Evolutionary conservation across 1,139 yeast species (phyloP).

Genomic region (Lodderomyces parapsilosis): DNA sequence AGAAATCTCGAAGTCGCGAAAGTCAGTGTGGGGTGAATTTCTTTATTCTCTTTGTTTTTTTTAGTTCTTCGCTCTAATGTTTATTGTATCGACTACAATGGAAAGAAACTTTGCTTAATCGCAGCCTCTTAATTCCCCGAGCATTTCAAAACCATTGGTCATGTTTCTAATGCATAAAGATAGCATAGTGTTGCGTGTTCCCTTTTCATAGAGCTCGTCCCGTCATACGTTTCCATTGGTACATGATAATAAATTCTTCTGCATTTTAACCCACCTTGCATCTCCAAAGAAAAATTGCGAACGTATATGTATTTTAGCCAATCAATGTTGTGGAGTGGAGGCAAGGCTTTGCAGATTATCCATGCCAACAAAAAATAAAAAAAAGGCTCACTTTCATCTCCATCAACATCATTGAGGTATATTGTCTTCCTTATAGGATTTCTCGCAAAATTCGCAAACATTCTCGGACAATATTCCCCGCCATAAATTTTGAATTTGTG

Average conservation of each 20-base stretch:
- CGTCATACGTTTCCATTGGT: background rate
- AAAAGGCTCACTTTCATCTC: background rate
- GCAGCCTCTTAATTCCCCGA: background rate
- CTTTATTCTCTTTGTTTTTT: background rate
- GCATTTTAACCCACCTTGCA: background rate
- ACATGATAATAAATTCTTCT: no score
- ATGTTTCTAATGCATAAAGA: no score
- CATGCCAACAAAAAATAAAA: background rate
- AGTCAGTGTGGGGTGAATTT: background rate
- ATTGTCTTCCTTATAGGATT: background rate
- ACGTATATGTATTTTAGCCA: background rate
- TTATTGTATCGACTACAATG: background rate
- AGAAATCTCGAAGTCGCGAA: background rate
- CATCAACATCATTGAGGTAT: background rate
- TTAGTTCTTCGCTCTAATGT: background rate
- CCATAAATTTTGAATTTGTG: background rate
- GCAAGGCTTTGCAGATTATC: background rate
- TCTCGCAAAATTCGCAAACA: background rate
- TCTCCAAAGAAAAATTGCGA: background rate
- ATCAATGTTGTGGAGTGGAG: background rate
- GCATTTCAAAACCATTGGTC: background rate
- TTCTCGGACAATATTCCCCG: constrained; percentile 1
- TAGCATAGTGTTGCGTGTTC: background rate
- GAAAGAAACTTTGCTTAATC: background rate
- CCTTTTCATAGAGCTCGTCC: background rate